Conservation (phyloP, 1,284 basidiomycete species). For the Heterobasidion occidentale region DNA sequence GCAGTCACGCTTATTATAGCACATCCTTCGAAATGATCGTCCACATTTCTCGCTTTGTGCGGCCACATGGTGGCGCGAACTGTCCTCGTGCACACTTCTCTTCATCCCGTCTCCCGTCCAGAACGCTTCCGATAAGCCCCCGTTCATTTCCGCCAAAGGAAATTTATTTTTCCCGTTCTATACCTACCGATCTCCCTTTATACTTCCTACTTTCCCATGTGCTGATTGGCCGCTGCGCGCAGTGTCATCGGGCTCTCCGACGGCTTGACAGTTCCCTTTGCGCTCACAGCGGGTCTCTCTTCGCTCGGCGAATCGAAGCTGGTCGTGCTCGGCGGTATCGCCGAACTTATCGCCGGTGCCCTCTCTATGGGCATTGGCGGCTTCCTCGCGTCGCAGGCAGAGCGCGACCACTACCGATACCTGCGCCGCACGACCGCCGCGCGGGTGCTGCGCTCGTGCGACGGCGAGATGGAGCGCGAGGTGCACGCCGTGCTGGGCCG, state of each 20-base stretch:
- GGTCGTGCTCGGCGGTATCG: slow-evolving; percentile 87
- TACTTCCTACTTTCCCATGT: background rate
- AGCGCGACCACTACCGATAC: slow-evolving; percentile 91
- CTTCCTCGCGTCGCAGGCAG: slow-evolving; percentile 93
- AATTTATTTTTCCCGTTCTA: background rate
- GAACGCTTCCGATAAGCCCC: background rate
- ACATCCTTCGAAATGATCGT: too few relatives aligned
- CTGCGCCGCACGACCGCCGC: slow-evolving; percentile 66
- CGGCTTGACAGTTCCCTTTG: slow-evolving; percentile 93
- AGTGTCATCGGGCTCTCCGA: slow-evolving; percentile 94
- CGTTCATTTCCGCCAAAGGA: background rate
- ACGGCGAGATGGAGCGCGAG: slow-evolving; percentile 94
- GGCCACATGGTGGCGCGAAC: background rate
- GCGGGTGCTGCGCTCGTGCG: slow-evolving; percentile 83
- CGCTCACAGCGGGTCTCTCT: slow-evolving; percentile 84
- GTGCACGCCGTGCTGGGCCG: slow-evolving; percentile 84
- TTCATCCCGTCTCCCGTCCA: background rate
- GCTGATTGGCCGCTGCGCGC: slow-evolving; percentile 3
- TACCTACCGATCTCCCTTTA: background rate
- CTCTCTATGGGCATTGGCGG: slow-evolving; percentile 98
- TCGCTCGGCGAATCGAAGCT: slow-evolving; percentile 83
- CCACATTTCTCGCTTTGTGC: background rate
- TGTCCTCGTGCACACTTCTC: background rate
- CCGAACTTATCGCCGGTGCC: slow-evolving; percentile 92
- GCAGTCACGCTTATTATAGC: too few relatives aligned